Base-by-base conservation (phyloP, 176 grass and related monocot species). In the Microstegium vimineum region DNA sequence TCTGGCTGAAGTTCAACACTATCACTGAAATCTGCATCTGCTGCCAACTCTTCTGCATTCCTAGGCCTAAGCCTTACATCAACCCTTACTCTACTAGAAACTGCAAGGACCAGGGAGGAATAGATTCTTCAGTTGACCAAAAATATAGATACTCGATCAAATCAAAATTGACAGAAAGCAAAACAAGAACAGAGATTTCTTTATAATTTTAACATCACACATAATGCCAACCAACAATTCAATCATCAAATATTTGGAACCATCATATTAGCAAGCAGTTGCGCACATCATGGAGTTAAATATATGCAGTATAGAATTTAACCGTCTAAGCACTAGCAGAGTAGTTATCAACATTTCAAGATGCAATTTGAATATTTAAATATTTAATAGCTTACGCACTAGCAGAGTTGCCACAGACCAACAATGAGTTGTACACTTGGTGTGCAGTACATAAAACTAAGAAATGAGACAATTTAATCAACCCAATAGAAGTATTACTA, bases 1-100 rank as follows among this genome's bases (percentile, higher is more conserved):
- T 99, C 97, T 64, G 97, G 93, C 68, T 90, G 97, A 81, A 99
- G 94, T 72, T 99, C 97, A 81, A 99, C 97, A 75, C 91, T 94
- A 78, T 99, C 97, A 49, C 85, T 93, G 28, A 99, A 99, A 76
- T 99, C 97, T 66, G 97, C 93, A 99, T 99, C 97, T 65, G 89
- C 85, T 2, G 64, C 87, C 65, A 75, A 85, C 82, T 99, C 97
- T 66, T 99, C 93, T 73, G 89, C 87, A 78, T 99, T 99, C 81
- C 81, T 79, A 52, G 97, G 97, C 41, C 97, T 92, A 72, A 99
- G 93, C 88, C 97, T 92, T 87, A 99, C 91, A 67, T 93, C 97
- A 70, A 99, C 97, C 87, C 97, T 89, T 57, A 99, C 97, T 84
- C 97, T 94, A 66, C 93, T 89, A 68, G 85, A 92, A 89, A 99